Conservation (phyloP, 1,284 basidiomycete species). For the Meira nashicola region DNA sequence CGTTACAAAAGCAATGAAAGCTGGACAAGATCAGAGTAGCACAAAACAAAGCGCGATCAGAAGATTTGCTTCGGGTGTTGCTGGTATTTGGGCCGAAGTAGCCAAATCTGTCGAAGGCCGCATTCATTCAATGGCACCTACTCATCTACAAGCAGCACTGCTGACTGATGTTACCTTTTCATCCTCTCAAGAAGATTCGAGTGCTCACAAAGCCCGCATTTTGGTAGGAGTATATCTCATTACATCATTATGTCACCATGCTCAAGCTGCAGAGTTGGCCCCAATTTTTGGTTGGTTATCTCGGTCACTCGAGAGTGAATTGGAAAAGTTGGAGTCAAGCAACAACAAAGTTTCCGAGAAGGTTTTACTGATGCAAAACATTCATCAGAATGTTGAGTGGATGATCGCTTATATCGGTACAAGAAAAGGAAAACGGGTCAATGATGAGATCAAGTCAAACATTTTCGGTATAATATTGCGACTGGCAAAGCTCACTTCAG, state of each 20-base stretch:
- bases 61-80: conserved; percentile 39
- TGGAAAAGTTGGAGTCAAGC: background rate
- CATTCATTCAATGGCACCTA: conserved; percentile 30
- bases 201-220: conserved; percentile 15
- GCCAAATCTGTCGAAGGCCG: conserved; percentile 43
- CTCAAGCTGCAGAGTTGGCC: conserved; percentile 28
- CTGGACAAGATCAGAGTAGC: conserved; percentile 19
- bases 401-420: conserved; percentile 37
- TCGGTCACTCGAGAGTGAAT: conserved; percentile 18
- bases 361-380: conserved; percentile 12
- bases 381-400: conserved; percentile 28
- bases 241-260: conserved; percentile 44
- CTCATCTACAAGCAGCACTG: conserved; percentile 24
- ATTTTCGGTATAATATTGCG: conserved; percentile 27
- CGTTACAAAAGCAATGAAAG: conserved; percentile 2
- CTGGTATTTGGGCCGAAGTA: conserved; percentile 46
- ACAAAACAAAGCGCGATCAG: conserved; percentile 18
- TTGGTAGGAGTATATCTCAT: conserved; percentile 34
- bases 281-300: conserved; percentile 31
- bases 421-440: conserved; percentile 44
- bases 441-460: conserved; percentile 21
- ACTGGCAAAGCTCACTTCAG: conserved; percentile 21
- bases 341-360: background rate
- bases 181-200: background rate
- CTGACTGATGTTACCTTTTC: conserved; percentile 10